phyloP scores from a whole-genome alignment of 768 basidiomycete genomes.

The Boletus insuetus region DNA sequence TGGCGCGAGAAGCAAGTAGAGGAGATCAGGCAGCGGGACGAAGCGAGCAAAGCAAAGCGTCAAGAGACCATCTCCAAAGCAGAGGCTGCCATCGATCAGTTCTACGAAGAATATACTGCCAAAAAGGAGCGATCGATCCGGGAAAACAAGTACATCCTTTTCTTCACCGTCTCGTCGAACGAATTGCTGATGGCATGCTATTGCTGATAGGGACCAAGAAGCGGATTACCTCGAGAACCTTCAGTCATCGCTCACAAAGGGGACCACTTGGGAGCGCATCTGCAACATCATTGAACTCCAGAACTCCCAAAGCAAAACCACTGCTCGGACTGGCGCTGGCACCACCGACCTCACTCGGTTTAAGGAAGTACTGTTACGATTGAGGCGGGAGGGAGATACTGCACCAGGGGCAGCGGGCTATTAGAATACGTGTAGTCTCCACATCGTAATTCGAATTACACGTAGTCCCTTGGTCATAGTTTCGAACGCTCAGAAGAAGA shows the following conservation, averaged over 20 bases:
- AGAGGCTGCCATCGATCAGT: slow-evolving; percentile 83
- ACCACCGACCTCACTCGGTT: slow-evolving; percentile 88
- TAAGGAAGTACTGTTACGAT: slow-evolving; percentile 87
- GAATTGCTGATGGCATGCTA: slow-evolving; percentile 1
- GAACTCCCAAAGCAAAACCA: slow-evolving; percentile 97
- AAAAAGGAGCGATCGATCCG: slow-evolving; percentile 90
- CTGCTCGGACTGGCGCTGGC: slow-evolving; percentile 79
- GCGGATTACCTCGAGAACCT: slow-evolving; percentile 72
- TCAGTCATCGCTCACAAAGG: slow-evolving; percentile 73
- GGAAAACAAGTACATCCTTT: slow-evolving; percentile 78
- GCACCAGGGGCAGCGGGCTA: slow-evolving; percentile 95
- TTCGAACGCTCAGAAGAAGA: slow-evolving; percentile 16
- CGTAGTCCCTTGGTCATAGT: slow-evolving; percentile 13
- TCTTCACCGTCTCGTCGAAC: background rate
- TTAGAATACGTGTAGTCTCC: slow-evolving; percentile 36
- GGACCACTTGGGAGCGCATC: slow-evolving; percentile 97
- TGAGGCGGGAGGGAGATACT: slow-evolving; percentile 86
- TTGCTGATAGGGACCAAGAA: slow-evolving; percentile 71
- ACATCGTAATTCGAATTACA: slow-evolving; percentile 8
- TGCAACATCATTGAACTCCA: slow-evolving; percentile 81
- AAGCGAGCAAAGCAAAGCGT: slow-evolving; percentile 68
- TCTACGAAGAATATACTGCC: slow-evolving; percentile 82
- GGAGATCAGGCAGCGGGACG: slow-evolving; percentile 83
- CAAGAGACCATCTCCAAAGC: slow-evolving; percentile 84
- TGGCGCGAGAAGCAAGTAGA: slow-evolving; percentile 87